These are phyloP conservation scores for Leucaena leucocephala DNA, from an alignment of 306 rosid species.

Conservation along the genomic window DNA sequence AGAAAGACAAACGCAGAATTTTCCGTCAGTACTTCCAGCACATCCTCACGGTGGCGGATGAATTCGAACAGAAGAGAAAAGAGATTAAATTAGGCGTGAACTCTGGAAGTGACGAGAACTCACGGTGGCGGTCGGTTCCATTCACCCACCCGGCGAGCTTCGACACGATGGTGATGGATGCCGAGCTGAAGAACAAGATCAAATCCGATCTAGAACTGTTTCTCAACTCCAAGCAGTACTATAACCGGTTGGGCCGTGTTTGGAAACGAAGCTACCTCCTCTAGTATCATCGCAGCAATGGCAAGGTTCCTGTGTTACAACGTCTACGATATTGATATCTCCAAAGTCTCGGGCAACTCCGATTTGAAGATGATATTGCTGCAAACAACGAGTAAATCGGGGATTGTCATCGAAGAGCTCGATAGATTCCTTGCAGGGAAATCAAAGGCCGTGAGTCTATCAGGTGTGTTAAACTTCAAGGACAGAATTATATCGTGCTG, in stretches of 20 bases:
- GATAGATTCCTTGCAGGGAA: constrained; percentile 55
- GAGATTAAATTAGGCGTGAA: constrained; percentile 63
- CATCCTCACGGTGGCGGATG: constrained; percentile 68
- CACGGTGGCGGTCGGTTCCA: constrained; percentile 75
- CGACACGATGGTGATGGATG: constrained; percentile 75
- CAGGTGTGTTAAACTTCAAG: constrained; percentile 82
- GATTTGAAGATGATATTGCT: constrained; percentile 61
- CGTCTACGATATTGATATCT: constrained; percentile 72
- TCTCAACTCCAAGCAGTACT: constrained; percentile 76
- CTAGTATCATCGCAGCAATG: constrained; percentile 84
- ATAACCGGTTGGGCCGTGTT: constrained; percentile 83
- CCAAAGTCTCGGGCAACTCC: constrained; percentile 64
- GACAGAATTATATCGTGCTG: constrained; percentile 74
- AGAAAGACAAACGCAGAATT: constrained; percentile 70
- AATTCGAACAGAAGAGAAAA: constrained; percentile 62
- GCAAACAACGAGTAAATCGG: constrained; percentile 71
- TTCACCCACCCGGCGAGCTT: constrained; percentile 86
- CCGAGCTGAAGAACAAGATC: constrained; percentile 70
- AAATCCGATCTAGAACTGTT: constrained; percentile 81
- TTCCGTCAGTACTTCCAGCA: constrained; percentile 92
- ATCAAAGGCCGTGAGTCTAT: constrained; percentile 48
- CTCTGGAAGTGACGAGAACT: constrained; percentile 35
- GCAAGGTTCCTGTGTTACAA: constrained; percentile 77
- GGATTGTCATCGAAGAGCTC: constrained; percentile 82
- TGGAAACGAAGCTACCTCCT: constrained; percentile 94